Evolutionary conservation across 768 basidiomycete genomes (phyloP).

Genomic region (Lentinula sp.): DNA sequence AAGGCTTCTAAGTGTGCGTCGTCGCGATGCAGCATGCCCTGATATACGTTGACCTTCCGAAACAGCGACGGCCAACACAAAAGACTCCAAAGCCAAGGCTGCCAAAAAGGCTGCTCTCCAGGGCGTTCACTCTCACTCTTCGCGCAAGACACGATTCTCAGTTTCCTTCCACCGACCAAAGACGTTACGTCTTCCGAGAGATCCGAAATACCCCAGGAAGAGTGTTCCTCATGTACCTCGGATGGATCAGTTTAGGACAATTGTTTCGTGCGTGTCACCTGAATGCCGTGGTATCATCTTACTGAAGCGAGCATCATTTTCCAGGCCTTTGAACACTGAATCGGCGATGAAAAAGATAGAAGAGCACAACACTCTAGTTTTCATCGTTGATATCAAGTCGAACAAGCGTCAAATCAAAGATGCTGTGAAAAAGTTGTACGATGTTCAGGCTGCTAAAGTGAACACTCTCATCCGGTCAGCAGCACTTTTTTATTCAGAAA

Average conservation of each 20-base stretch:
- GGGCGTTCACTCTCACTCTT: slow-evolving; percentile 68
- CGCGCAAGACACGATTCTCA: slow-evolving; percentile 77
- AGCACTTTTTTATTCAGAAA: neutral
- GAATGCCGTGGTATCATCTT: neutral
- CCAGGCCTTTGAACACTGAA: slow-evolving; percentile 87
- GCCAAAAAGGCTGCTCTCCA: slow-evolving; percentile 97
- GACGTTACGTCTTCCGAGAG: slow-evolving; percentile 78
- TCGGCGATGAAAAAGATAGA: slow-evolving; percentile 99
- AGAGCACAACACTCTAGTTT: slow-evolving; percentile 98
- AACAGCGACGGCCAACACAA: slow-evolving; percentile 27
- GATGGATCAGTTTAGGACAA: slow-evolving; percentile 96
- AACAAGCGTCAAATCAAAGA: slow-evolving; percentile 99
- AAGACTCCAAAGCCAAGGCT: slow-evolving; percentile 75
- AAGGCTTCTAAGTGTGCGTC: slow-evolving; percentile 28
- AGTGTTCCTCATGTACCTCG: slow-evolving; percentile 86
- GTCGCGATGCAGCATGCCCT: neutral
- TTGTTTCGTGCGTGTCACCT: slow-evolving; percentile 64
- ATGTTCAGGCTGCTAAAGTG: slow-evolving; percentile 91
- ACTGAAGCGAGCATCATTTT: neutral
- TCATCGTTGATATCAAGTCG: slow-evolving; percentile 89
- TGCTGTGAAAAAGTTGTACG: slow-evolving; percentile 98
- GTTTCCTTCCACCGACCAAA: slow-evolving; percentile 96
- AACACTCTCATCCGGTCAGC: slow-evolving; percentile 96
- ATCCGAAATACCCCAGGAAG: slow-evolving; percentile 94
- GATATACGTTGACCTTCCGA: neutral